phyloP scores from a whole-genome alignment of 495 filamentous ascomycete species.

The Neurospora africana region DNA sequence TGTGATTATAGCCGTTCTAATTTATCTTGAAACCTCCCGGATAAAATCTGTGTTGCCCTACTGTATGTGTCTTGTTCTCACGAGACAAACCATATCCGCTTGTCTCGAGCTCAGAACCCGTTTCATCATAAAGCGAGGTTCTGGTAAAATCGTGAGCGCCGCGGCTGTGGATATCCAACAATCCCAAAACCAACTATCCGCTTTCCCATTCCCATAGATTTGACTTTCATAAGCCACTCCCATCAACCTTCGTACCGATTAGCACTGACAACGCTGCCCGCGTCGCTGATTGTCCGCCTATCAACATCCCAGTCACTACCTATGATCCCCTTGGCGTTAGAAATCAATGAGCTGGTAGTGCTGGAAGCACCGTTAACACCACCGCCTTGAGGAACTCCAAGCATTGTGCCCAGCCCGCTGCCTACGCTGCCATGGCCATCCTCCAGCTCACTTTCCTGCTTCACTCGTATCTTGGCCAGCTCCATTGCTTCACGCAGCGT shows the following conservation, averaged over 20 bases:
- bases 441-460: conserved; percentile 23
- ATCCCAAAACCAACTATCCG: background rate
- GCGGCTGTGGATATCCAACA: background rate
- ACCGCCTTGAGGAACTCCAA: conserved; percentile 36
- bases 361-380: conserved; percentile 19
- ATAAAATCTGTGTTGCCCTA: background rate
- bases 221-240: background rate
- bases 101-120: background rate
- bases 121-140: background rate
- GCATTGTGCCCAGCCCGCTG: conserved; percentile 38
- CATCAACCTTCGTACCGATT: background rate
- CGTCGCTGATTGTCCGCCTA: conserved; percentile 19
- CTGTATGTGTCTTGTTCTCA: background rate
- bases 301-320: conserved; percentile 23
- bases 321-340: conserved; percentile 4
- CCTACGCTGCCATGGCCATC: conserved; percentile 17
- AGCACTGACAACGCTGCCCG: conserved; percentile 15
- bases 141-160: background rate
- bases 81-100: background rate
- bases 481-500: conserved; percentile 72
- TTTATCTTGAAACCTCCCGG: background rate
- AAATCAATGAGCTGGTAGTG: conserved; percentile 2
- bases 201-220: background rate
- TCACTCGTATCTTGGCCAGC: conserved; percentile 49
- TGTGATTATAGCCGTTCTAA: background rate